Base-by-base conservation (phyloP, 2,329 filamentous ascomycete genomes). In the Tolypocladium inflatum region DNA sequence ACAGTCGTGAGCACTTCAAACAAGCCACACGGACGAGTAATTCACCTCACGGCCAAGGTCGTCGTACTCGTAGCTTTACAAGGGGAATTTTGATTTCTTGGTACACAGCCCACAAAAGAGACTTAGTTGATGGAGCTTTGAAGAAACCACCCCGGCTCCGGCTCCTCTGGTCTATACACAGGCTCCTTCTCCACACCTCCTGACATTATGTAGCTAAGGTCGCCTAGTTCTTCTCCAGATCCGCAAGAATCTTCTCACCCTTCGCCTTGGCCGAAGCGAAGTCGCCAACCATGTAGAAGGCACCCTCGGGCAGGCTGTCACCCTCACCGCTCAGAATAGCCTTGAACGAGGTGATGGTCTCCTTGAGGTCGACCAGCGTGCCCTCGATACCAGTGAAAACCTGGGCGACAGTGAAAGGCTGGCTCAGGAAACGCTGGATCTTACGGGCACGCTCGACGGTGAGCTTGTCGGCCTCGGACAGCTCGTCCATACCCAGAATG, bases 371-470 rank as follows among this genome's bases (percentile, higher is more conserved):
- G 71, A 99, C 94, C 68, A 99, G 89, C 79, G 86, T 85, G 79
- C 94, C 94, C 88, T 97, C 90, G 76, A 97, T 97, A 80, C 84
- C 84, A 78, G 89, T 92, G 86, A 92, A 92, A 72, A 92, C 84
- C 73, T 86, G 81, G 67, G 81, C 84, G 63, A 87, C 94, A 70
- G 94, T 94, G 87, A 99, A 99, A 75, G 94, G 94, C 85, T 99
- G 94, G 79, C 86, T 90, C 84, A 99, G 84, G 91, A 99, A 99
- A 89, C 92, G 90, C 86, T 99, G 94, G 76, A 99, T 88, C 87
- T 97, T 97, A 84, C 94, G 93, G 79, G 94, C 94, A 87, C 94
- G 94, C 89, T 99, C 94, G 85, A 99, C 94, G 70, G 94, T 97
- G 73, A 99, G 87, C 89, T 99, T 97, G 80, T 99, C 94, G 71